Evolutionary conservation across 306 rosid species (phyloP).

Genomic region (Crataegus laevigata): DNA sequence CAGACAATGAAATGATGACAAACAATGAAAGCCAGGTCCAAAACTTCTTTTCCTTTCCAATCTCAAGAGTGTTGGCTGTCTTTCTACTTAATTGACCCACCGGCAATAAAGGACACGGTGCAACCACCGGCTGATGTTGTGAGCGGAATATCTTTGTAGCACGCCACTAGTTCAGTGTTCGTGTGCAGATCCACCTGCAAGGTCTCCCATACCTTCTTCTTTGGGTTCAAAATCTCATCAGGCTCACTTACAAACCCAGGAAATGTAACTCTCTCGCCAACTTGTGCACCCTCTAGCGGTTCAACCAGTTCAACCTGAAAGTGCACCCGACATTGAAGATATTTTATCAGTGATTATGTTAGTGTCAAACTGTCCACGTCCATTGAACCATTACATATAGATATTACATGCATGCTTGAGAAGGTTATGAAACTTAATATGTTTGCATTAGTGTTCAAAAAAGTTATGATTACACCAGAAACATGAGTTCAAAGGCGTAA

Average conservation of each 20-base stretch:
- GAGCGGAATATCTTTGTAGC: slow-evolving; percentile 64
- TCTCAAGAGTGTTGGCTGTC: too few species aligned
- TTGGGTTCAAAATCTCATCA: slow-evolving; percentile 72
- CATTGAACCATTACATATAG: neutral
- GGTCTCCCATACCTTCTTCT: slow-evolving; percentile 92
- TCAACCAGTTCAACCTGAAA: slow-evolving; percentile 79
- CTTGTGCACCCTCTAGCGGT: slow-evolving; percentile 60
- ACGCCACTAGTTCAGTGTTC: slow-evolving; percentile 54
- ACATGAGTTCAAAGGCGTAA: neutral
- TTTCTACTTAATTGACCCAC: slow-evolving; percentile 57
- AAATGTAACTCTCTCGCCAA: slow-evolving; percentile 71
- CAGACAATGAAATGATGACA: neutral
- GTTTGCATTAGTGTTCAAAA: neutral
- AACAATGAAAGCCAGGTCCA: neutral
- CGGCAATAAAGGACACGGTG: slow-evolving; percentile 55
- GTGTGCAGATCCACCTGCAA: slow-evolving; percentile 69
- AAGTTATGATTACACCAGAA: neutral
- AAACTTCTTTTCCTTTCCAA: neutral
- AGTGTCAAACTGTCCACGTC: neutral
- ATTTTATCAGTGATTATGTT: neutral
- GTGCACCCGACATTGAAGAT: neutral
- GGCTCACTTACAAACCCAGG: slow-evolving; percentile 67
- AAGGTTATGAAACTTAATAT: neutral
- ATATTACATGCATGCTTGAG: neutral
- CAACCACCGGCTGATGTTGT: slow-evolving; percentile 84